Evolutionary conservation across 2,329 filamentous ascomycete species (phyloP), one percentile per base, ranked within the genome.

Genomic region (Colletotrichum sp.): DNA sequence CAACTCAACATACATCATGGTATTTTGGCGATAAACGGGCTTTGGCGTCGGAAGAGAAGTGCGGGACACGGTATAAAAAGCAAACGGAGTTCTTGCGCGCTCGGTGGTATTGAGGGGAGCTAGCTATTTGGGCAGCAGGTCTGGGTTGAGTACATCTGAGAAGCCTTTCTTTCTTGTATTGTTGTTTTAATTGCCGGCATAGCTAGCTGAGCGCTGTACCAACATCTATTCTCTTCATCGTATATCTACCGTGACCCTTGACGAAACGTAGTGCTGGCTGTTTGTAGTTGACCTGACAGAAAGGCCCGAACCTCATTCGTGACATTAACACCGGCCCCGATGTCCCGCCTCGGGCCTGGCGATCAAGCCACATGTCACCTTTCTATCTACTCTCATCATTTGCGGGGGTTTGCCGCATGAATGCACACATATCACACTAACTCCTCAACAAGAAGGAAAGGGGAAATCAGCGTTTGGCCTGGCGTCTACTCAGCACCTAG

Each of bases 201-300:
- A 55, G 70, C 66, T 76, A 74, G 70, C 65, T 73, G 58, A 22
- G 58, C 48, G 60, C 70, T 76, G 74, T 76, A 76, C 43, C 48
- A 69, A 74, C n/a, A 74, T 69, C 25, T 32, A 55, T 64, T 32
- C 32, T 55, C 39, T 68, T 66, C 22, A 62, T 34, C 32, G 30
- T 32, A 36, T 36, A 8, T 34, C 10, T 28, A n/a, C n/a, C 30
- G 30, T 62, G 58, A 9, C 30, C 58, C n/a, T 15, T 28, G 56
- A 30, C 56, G 56, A 52, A 52, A 22, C 43, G n/a, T 52, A n/a
- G n/a, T 52, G 43, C 43, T 7, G n/a, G n/a, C n/a, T 52, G 43
- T 16, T 52, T 52, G n/a, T 12, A 52, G n/a, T 52, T 52, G 43
- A 12, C 10, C 43, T 18, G 43, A 52, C 43, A 22, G 43, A 22